These are phyloP conservation scores for Adansonia digitata DNA, from an alignment of 345 rosid species.

Conservation along the genomic window DNA sequence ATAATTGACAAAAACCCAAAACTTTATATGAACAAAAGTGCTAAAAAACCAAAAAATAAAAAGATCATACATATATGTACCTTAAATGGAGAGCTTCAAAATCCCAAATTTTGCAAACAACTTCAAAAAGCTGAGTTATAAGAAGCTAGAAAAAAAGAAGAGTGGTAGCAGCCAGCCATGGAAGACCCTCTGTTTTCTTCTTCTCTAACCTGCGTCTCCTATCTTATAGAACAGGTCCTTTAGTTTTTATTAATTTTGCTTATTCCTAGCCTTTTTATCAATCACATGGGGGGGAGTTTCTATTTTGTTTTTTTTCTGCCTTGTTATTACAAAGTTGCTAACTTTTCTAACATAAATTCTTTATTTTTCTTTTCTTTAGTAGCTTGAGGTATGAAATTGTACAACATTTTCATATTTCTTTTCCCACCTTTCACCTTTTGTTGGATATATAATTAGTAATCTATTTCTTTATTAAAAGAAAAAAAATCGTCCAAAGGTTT, in stretches of 20 bases:
- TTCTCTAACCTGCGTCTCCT: slow-evolving; percentile 23
- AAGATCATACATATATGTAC: slow-evolving; percentile 2
- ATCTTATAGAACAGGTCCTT: slow-evolving; percentile 22
- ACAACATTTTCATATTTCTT: slow-evolving; percentile 11
- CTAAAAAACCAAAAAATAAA: neutral
- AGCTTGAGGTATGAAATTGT: slow-evolving; percentile 14
- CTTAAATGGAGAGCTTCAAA: neutral
- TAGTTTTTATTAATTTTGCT: neutral
- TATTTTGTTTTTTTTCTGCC: neutral
- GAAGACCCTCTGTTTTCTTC: slow-evolving; percentile 26
- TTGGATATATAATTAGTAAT: slow-evolving; percentile 27
- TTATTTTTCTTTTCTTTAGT: neutral
- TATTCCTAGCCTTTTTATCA: neutral
- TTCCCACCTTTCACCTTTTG: slow-evolving; percentile 23
- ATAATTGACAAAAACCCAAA: slow-evolving; percentile 22
- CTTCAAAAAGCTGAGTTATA: slow-evolving; percentile 22
- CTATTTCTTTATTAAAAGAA: neutral
- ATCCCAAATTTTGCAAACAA: slow-evolving; percentile 21
- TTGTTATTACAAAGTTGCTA: neutral
- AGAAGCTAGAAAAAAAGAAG: slow-evolving; percentile 8
- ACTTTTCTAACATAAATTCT: neutral
- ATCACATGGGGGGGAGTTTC: neutral
- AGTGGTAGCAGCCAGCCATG: slow-evolving; percentile 24
- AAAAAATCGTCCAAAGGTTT: neutral
- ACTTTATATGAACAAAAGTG: neutral